These are phyloP conservation scores for Lecanicillium sp. DNA, from an alignment of 2,329 filamentous ascomycete species.

Conservation along the genomic window DNA sequence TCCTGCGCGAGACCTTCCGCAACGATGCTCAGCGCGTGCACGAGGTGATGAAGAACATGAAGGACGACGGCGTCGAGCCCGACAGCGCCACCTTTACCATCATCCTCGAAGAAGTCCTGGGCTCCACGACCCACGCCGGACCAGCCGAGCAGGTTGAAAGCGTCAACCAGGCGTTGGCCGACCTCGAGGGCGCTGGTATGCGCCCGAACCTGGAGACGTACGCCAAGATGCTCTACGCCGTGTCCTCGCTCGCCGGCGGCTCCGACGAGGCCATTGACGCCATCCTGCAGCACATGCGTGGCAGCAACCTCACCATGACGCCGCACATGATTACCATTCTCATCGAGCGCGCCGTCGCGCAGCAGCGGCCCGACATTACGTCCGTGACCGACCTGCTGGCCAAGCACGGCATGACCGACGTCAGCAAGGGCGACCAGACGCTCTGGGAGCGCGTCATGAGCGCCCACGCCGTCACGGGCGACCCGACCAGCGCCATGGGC, in stretches of 20 bases:
- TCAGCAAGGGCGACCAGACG: slow-evolving; percentile 42
- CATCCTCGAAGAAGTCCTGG: slow-evolving; percentile 54
- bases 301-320: slow-evolving; percentile 43
- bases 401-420: slow-evolving; percentile 38
- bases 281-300: slow-evolving; percentile 56
- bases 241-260: slow-evolving; percentile 25
- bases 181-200: slow-evolving; percentile 51
- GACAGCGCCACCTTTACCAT: slow-evolving; percentile 68
- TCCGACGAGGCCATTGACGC: slow-evolving; percentile 45
- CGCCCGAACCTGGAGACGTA: slow-evolving; percentile 57
- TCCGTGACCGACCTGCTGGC: slow-evolving; percentile 54
- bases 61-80: slow-evolving; percentile 41
- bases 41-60: slow-evolving; percentile 52
- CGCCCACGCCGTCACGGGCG: slow-evolving; percentile 51
- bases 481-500: slow-evolving; percentile 39
- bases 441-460: slow-evolving; percentile 66
- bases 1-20: slow-evolving; percentile 54
- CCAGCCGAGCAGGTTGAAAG: slow-evolving; percentile 42
- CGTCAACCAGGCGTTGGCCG: slow-evolving; percentile 46
- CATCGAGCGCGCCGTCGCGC: slow-evolving; percentile 57
- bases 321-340: slow-evolving; percentile 70
- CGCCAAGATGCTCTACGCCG: slow-evolving; percentile 57
- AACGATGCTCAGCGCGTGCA: slow-evolving; percentile 39
- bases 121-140: slow-evolving; percentile 28
- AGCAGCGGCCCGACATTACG: slow-evolving; percentile 47